phyloP scores from a whole-genome alignment of 2,329 filamentous ascomycete species.

The Erysiphe pisi region DNA sequence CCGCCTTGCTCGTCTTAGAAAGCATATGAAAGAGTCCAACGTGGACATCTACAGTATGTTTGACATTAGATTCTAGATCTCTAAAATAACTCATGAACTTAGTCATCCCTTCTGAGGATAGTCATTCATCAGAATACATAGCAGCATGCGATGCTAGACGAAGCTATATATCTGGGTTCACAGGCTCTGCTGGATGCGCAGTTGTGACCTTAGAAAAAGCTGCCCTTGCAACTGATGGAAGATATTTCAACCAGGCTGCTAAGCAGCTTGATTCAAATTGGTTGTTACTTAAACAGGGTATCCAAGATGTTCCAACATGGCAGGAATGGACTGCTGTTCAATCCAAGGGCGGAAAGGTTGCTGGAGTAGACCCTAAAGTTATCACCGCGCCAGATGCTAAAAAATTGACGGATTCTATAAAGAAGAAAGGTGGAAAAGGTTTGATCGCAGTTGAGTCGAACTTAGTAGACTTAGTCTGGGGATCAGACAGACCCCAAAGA shows the following conservation, averaged over 20 bases:
- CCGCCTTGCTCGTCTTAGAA: constrained; percentile 63
- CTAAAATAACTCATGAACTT: constrained; percentile 33
- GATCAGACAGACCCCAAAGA: constrained; percentile 55
- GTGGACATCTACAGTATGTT: constrained; percentile 82
- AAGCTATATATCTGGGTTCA: constrained; percentile 87
- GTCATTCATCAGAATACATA: constrained; percentile 96
- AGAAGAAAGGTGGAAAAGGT: constrained; percentile 70
- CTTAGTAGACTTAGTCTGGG: constrained; percentile 87
- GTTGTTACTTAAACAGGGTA: constrained; percentile 80
- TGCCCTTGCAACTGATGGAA: constrained; percentile 82
- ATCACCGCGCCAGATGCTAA: constrained; percentile 62
- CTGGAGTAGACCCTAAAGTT: constrained; percentile 82
- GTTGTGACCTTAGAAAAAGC: constrained; percentile 79
- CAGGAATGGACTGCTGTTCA: constrained; percentile 91
- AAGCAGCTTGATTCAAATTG: constrained; percentile 89
- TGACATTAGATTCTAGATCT: constrained; percentile 32
- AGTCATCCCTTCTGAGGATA: constrained; percentile 97
- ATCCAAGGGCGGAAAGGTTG: constrained; percentile 71
- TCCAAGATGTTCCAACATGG: constrained; percentile 92
- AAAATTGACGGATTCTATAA: constrained; percentile 75
- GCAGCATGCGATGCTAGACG: constrained; percentile 86
- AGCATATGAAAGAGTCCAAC: constrained; percentile 75
- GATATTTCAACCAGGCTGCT: constrained; percentile 94
- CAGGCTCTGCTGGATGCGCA: constrained; percentile 86
- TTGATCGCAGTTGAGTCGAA: constrained; percentile 69